A percentile compares a stretch with the other conserved stretches of the same genome.
Conservation (phyloP, 768 basidiomycete species). For the Sistotremastrum suecicum region DNA sequence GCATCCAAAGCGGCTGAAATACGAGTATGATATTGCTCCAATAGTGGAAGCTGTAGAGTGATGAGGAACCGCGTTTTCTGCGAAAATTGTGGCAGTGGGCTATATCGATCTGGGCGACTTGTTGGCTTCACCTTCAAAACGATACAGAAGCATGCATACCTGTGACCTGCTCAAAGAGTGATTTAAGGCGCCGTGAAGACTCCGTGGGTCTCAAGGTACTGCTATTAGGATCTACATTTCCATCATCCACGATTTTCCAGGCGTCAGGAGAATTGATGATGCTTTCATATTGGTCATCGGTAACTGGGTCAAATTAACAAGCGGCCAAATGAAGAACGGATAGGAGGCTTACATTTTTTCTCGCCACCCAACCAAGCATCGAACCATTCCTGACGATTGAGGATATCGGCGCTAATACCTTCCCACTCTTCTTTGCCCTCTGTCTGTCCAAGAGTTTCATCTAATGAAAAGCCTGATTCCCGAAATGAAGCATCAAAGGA, state of each 20-base stretch:
- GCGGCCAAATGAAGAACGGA: not conserved
- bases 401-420: constrained; percentile 69
- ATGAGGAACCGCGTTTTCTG: constrained; percentile 79
- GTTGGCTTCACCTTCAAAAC: not conserved
- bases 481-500: constrained; percentile 69
- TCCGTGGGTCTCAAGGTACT: constrained; percentile 54
- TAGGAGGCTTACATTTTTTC: constrained; percentile 52
- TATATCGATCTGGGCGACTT: constrained; percentile 65
- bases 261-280: constrained; percentile 73
- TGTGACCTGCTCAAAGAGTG: constrained; percentile 84
- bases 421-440: constrained; percentile 36
- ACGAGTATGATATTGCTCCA: constrained; percentile 63
- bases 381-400: constrained; percentile 83
- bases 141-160: constrained; percentile 29
- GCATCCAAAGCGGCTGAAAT: constrained; percentile 82
- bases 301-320: constrained; percentile 36
- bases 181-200: constrained; percentile 72
- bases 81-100: constrained; percentile 61
- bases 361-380: constrained; percentile 83
- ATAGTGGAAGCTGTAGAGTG: constrained; percentile 69
- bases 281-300: constrained; percentile 73
- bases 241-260: constrained; percentile 70
- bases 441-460: constrained; percentile 26
- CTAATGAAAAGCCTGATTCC: constrained; percentile 58
- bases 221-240: constrained; percentile 23